Conservation (phyloP, 352 stramenopile genomes). For the Pythium sp. region DNA sequence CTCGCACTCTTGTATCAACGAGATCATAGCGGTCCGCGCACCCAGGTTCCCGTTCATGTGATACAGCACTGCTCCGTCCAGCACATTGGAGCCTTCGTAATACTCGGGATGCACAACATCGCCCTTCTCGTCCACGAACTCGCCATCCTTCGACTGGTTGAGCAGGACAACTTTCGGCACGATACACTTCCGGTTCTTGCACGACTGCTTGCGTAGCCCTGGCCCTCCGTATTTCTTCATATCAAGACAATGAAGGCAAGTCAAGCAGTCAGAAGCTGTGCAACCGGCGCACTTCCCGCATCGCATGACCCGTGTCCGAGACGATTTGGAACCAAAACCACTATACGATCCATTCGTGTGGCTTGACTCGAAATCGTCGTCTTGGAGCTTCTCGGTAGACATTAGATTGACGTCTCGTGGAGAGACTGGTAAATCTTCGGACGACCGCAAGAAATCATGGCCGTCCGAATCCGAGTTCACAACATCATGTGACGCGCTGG, state of each 20-base stretch:
- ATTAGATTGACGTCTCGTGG: constrained; percentile 29
- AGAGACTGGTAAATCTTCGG: constrained; percentile 29
- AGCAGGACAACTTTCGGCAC: constrained; percentile 64
- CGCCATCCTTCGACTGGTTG: constrained; percentile 57
- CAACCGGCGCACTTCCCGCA: constrained; percentile 76
- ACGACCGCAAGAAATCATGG: constrained; percentile 28
- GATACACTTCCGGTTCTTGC: constrained; percentile 76
- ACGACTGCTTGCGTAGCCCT: constrained; percentile 78
- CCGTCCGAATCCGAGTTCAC: constrained; percentile 28
- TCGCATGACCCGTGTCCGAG: constrained; percentile 63
- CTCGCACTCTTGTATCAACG: constrained; percentile 55
- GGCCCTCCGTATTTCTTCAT: constrained; percentile 87
- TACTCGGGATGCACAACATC: constrained; percentile 34
- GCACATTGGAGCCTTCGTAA: constrained; percentile 28
- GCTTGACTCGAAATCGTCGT: constrained; percentile 25
- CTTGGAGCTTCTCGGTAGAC: constrained; percentile 33
- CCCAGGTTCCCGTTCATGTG: constrained; percentile 12
- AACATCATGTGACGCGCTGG: constrained; percentile 15
- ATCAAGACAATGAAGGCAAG: constrained; percentile 73
- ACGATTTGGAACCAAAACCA: constrained; percentile 33
- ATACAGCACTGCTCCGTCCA: constrained; percentile 26
- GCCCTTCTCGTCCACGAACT: constrained; percentile 51
- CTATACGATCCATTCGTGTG: constrained; percentile 23
- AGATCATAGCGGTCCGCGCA: constrained; percentile 22
- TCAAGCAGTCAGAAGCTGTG: constrained; percentile 67